Conservation (phyloP, 2,329 filamentous ascomycete genomes). For the Cladophialophora yegresii region DNA sequence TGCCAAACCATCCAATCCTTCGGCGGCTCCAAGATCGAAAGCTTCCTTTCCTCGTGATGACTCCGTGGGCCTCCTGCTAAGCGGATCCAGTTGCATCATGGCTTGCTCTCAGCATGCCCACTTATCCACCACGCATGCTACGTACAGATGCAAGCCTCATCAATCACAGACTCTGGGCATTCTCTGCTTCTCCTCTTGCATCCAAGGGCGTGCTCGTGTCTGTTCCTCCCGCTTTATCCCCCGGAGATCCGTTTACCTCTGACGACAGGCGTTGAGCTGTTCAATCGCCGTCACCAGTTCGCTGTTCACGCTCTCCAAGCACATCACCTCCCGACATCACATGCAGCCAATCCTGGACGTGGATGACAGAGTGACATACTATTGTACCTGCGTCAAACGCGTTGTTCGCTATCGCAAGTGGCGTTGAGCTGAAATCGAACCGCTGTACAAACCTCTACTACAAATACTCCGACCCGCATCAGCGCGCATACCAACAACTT, state of each 20-base stretch:
- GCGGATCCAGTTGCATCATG: slow-evolving; percentile 17
- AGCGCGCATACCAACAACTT: not conserved
- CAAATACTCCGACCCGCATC: slow-evolving; percentile 5
- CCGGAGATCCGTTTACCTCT: not conserved
- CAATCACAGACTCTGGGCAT: not conserved
- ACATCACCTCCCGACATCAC: slow-evolving; percentile 18
- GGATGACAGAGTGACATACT: slow-evolving; percentile 24
- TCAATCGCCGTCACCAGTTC: not conserved
- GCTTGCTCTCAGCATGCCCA: not conserved
- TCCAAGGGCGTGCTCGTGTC: not conserved
- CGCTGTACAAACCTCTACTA: not conserved
- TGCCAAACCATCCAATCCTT: slow-evolving; percentile 10
- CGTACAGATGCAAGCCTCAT: slow-evolving; percentile 14
- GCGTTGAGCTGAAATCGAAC: slow-evolving; percentile 29
- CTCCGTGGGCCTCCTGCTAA: not conserved
- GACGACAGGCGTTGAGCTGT: not conserved
- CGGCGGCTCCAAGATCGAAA: not conserved
- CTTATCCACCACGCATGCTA: slow-evolving; percentile 10
- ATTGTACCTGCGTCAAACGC: slow-evolving; percentile 28
- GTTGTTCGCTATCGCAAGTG: slow-evolving; percentile 34
- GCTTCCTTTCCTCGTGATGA: not conserved
- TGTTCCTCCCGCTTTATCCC: not conserved
- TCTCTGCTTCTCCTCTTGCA: slow-evolving; percentile 4
- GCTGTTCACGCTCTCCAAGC: slow-evolving; percentile 8
- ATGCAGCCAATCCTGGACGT: slow-evolving; percentile 24